Evolutionary conservation across 176 grass and related monocot species (phyloP).

Genomic region (Ensete glaucum): DNA sequence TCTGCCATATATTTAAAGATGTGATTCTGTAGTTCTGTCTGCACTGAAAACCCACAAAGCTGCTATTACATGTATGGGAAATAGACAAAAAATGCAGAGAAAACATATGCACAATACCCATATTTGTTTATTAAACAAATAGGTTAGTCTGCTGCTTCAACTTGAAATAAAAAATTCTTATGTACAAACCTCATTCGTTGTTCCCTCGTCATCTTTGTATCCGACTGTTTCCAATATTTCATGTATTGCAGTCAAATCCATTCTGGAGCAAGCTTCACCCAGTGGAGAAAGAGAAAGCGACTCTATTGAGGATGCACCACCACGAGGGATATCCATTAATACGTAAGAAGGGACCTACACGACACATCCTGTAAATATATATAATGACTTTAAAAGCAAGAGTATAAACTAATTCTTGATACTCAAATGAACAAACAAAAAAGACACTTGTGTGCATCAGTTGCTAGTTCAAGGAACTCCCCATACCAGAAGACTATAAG

Average conservation of each 20-base stretch:
- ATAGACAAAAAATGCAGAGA: background rate
- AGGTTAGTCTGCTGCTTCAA: background rate
- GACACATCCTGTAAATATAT: constrained; percentile 24
- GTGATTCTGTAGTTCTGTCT: no score
- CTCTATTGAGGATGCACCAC: constrained; percentile 55
- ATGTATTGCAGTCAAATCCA: constrained; percentile 96
- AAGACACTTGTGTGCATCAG: background rate
- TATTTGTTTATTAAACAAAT: background rate
- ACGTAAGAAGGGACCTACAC: constrained; percentile 73
- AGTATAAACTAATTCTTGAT: background rate
- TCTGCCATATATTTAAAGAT: no score
- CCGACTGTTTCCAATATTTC: constrained; percentile 86
- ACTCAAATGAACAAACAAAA: constrained; percentile 5
- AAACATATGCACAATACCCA: background rate
- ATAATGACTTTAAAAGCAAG: constrained; percentile 13
- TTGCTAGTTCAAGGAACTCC: background rate
- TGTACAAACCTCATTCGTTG: constrained; percentile 73
- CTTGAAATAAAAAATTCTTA: background rate
- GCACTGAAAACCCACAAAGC: background rate
- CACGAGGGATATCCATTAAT: constrained; percentile 69
- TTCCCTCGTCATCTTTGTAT: constrained; percentile 96
- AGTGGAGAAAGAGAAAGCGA: constrained; percentile 73
- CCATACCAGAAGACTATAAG: background rate
- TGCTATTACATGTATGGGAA: background rate
- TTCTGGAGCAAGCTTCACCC: constrained; percentile 90